Percentiles rank a stretch among this genome's conserved stretches.
Conservation (phyloP, 1,139 yeast genomes). For the Saccharomyces uvarum region DNA sequence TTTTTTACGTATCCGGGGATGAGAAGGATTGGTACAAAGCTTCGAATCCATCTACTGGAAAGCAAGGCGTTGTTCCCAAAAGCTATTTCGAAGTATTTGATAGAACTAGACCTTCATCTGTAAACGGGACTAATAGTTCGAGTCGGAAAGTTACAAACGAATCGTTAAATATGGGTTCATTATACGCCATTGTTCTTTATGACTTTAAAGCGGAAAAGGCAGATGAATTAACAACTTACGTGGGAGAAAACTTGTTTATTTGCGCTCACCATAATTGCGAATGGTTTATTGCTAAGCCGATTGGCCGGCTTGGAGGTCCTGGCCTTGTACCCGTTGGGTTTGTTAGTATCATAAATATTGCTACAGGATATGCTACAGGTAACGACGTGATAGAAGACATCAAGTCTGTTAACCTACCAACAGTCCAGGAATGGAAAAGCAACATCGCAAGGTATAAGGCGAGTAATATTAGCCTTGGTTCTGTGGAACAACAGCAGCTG, state of each 20-base stretch:
- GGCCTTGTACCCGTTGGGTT: slow-evolving; percentile 90
- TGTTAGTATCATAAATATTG: slow-evolving; percentile 76
- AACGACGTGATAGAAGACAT: slow-evolving; percentile 49
- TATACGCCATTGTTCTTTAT: slow-evolving; percentile 64
- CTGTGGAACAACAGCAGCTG: slow-evolving; percentile 25
- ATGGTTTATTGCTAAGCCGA: slow-evolving; percentile 97
- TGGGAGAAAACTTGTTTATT: slow-evolving; percentile 83
- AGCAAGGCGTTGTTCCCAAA: slow-evolving; percentile 81
- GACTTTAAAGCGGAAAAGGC: slow-evolving; percentile 83
- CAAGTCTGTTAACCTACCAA: slow-evolving; percentile 63
- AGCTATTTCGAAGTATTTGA: slow-evolving; percentile 75
- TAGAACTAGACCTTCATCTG: slow-evolving; percentile 35
- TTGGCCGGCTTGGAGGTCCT: slow-evolving; percentile 92
- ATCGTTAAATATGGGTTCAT: slow-evolving; percentile 28
- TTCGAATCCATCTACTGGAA: slow-evolving; percentile 70
- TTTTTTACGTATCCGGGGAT: slow-evolving; percentile 68
- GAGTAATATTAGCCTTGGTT: slow-evolving; percentile 61
- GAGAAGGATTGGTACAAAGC: slow-evolving; percentile 81
- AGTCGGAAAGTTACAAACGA: slow-evolving; percentile 12
- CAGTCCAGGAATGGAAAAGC: slow-evolving; percentile 92
- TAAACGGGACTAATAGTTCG: slow-evolving; percentile 11
- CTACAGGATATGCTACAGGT: slow-evolving; percentile 47
- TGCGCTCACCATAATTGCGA: slow-evolving; percentile 95
- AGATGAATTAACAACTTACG: slow-evolving; percentile 76
- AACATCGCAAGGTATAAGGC: slow-evolving; percentile 91